Percentiles rank a stretch among this genome's conserved stretches.
These are phyloP conservation scores for Corymbia maculata DNA, from an alignment of 345 rosid species.

Conservation along the genomic window DNA sequence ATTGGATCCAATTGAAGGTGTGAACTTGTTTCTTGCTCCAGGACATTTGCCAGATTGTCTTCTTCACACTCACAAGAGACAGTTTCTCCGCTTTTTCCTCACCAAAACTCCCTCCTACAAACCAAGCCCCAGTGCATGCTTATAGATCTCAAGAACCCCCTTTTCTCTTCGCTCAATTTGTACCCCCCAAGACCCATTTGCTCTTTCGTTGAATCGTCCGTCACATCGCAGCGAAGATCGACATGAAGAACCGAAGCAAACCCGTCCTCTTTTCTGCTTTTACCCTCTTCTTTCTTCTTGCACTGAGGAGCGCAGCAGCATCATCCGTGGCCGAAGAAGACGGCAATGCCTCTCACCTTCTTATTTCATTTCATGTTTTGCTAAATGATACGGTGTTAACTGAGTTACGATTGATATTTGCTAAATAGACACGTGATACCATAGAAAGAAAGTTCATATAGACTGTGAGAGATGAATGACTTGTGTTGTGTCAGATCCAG, in stretches of 20 bases:
- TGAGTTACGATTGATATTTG: not conserved
- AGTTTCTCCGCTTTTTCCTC: not conserved
- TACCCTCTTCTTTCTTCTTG: not conserved
- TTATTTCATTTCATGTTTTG: not conserved
- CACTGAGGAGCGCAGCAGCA: not conserved
- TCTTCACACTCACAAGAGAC: not conserved
- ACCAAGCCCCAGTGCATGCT: not conserved
- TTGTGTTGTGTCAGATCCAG: no score
- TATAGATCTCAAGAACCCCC: not conserved
- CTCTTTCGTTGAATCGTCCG: not conserved
- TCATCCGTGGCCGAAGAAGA: conserved; percentile 19
- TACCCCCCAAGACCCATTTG: not conserved
- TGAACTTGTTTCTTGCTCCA: not conserved
- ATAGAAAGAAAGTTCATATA: not conserved
- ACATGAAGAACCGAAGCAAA: conserved; percentile 3
- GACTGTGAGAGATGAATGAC: not conserved
- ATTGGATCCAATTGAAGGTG: not conserved
- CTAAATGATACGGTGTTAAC: not conserved
- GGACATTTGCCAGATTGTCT: not conserved
- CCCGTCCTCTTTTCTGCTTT: not conserved
- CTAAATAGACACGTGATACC: no score
- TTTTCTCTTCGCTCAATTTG: not conserved
- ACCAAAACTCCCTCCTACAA: not conserved
- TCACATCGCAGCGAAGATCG: not conserved
- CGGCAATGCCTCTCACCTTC: not conserved